Evolutionary conservation across 495 filamentous ascomycete genomes (phyloP), one percentile per base, ranked within the genome.

Genomic region (Cercophora sp.): DNA sequence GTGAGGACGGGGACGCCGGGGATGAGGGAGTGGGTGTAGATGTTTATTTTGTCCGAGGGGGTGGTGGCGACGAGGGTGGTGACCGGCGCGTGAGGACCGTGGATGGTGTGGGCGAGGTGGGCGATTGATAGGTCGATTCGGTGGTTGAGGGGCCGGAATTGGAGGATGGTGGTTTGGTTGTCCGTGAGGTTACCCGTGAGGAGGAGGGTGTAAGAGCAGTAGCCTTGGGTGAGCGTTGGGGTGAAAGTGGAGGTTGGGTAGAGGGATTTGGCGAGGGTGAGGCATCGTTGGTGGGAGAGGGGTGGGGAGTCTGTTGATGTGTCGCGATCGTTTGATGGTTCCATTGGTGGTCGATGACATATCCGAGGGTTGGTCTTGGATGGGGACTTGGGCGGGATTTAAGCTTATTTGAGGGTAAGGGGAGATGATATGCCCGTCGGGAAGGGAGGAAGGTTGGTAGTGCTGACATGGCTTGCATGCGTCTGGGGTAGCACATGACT

Each of bases 151-250:
- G 78, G 77, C 3, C 79, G 72, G 52, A 81, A 75, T 56, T 83
- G 79, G 16, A 83, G 57, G 48, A 79, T 67, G 8, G 47, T 56
- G 23, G 67, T 54, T 4, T 60, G 44, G 23, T 60, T n/a, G n/a
- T n/a, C n/a, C n/a, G n/a, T n/a, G n/a, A n/a, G n/a, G n/a, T n/a
- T n/a, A n/a, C n/a, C n/a, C n/a, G n/a, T 65, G 11, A 76, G 62
- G 25, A 64, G 64, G 5, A 81, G 34, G 0, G 79, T 79, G 54
- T 71, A 71, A 18, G 78, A 81, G 52, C 79, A 83, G 57, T 73
- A 76, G 31, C 79, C 79, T 48, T 81, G 79, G 15, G 55, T 60
- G 5, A 61, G 53, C 8, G 66, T 57, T 6, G 66, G 61, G 4
- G 47, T 35, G 13, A 71, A 59, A 18, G 37, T 34, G n/a, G 5